These are phyloP conservation scores for Exophiala mesophila DNA, from an alignment of 2,329 filamentous ascomycete species.

Conservation along the genomic window DNA sequence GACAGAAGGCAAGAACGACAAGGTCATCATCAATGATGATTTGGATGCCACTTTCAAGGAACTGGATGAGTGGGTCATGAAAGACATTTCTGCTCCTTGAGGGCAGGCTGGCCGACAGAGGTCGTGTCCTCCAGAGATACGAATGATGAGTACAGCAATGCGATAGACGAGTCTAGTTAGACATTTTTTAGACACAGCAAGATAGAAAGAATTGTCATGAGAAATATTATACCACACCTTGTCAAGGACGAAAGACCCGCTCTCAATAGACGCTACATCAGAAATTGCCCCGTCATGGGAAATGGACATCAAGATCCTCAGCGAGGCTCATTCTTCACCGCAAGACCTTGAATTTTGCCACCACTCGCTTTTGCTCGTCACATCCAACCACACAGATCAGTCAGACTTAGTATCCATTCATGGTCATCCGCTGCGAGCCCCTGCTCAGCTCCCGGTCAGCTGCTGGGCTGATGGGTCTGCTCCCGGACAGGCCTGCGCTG, in stretches of 20 bases:
- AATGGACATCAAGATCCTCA: constrained; percentile 18
- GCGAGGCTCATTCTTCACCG: constrained; percentile 17
- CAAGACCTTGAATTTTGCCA: constrained; percentile 19
- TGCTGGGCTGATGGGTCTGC: constrained; percentile 89
- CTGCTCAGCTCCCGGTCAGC: constrained; percentile 95
- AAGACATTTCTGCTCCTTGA: constrained; percentile 20
- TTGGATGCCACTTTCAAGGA: constrained; percentile 53
- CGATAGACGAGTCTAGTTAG: no score
- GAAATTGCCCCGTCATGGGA: no score
- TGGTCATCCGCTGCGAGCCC: constrained; percentile 93
- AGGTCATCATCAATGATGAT: constrained; percentile 63
- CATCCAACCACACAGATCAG: constrained; percentile 3
- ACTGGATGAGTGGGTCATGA: constrained; percentile 50
- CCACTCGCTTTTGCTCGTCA: no score
- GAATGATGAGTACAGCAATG: no score
- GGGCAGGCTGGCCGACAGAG: no score
- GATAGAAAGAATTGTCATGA: constrained; percentile 16
- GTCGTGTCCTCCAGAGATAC: no score
- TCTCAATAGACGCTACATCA: constrained; percentile 26
- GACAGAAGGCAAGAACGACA: constrained; percentile 61
- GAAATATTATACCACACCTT: constrained; percentile 20
- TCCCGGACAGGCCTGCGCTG: constrained; percentile 68
- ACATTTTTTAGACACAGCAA: no score
- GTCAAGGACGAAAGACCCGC: constrained; percentile 25
- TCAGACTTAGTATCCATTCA: constrained; percentile 85